Conservation (phyloP, 1,284 basidiomycete genomes). For the Ustilago hordei region DNA sequence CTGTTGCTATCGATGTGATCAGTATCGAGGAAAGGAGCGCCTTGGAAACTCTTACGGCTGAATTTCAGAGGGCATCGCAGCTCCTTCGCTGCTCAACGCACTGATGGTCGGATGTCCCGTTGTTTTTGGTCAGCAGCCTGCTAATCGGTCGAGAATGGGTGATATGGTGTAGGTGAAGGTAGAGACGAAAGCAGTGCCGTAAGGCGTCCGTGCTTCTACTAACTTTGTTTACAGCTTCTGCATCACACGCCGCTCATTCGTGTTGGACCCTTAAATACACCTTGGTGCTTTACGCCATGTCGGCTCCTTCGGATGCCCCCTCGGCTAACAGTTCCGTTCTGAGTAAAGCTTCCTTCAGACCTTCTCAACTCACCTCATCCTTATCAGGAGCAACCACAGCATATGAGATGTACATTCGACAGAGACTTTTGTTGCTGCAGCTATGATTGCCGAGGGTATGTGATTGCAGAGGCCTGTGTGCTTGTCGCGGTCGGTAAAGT, state of each 20-base stretch:
- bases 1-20: background rate
- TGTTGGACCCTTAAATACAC: constrained; percentile 8
- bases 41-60: background rate
- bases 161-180: background rate
- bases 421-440: background rate
- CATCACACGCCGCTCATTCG: constrained; percentile 5
- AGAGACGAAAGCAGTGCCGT: background rate
- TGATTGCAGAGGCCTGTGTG: background rate
- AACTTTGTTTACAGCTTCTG: background rate
- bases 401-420: background rate
- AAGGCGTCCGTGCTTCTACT: background rate
- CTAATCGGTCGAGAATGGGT: background rate
- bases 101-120: background rate
- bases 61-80: background rate
- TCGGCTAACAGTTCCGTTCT: too few species aligned
- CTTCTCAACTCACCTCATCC: background rate
- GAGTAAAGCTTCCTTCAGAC: background rate
- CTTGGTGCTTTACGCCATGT: background rate
- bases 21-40: background rate
- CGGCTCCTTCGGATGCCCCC: background rate
- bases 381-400: background rate
- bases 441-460: background rate
- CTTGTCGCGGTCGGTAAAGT: background rate
- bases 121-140: background rate
- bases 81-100: background rate